Evolutionary conservation across 805 yeast species (phyloP).

Genomic region (Wickerhamiella cacticola): DNA sequence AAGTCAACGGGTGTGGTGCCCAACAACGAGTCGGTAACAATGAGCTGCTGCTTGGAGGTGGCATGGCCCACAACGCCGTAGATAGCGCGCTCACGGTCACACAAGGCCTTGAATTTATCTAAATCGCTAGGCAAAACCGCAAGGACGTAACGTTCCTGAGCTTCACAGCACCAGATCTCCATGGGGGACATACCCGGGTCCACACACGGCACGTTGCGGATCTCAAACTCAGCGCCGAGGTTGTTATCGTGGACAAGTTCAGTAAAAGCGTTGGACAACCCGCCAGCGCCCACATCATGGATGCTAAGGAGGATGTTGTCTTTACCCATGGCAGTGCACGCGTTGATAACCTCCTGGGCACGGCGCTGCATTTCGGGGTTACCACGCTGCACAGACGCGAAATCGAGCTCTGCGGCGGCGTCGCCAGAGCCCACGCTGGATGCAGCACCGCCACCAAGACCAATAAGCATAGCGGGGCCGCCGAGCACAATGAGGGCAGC

Average conservation of each 20-base stretch:
- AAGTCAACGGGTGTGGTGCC: conserved; percentile 84
- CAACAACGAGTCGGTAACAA: conserved; percentile 67
- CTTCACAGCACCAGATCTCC: conserved; percentile 99
- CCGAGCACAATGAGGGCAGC: conserved; percentile 86
- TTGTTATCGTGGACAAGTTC: conserved; percentile 96
- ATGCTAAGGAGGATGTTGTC: conserved; percentile 78
- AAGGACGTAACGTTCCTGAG: conserved; percentile 94
- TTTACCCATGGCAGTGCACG: conserved; percentile 75
- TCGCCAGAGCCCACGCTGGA: conserved; percentile 85
- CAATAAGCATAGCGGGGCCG: conserved; percentile 96
- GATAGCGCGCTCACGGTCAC: conserved; percentile 93
- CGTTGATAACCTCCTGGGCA: conserved; percentile 94
- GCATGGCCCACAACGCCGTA: conserved; percentile 94
- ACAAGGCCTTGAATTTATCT: conserved; percentile 57
- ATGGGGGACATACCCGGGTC: conserved; percentile 99
- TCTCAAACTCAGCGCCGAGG: conserved; percentile 84
- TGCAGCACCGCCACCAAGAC: conserved; percentile 99
- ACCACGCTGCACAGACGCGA: conserved; percentile 98
- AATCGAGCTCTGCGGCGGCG: conserved; percentile 90
- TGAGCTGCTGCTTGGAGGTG: conserved; percentile 69
- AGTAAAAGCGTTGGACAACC: conserved; percentile 91
- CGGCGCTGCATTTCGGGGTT: conserved; percentile 99
- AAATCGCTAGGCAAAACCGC: conserved; percentile 79
- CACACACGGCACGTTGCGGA: conserved; percentile 76
- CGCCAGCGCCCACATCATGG: conserved; percentile 99